phyloP scores from a whole-genome alignment of 371 early-diverging fungal species.

The Cokeromyces recurvatus region DNA sequence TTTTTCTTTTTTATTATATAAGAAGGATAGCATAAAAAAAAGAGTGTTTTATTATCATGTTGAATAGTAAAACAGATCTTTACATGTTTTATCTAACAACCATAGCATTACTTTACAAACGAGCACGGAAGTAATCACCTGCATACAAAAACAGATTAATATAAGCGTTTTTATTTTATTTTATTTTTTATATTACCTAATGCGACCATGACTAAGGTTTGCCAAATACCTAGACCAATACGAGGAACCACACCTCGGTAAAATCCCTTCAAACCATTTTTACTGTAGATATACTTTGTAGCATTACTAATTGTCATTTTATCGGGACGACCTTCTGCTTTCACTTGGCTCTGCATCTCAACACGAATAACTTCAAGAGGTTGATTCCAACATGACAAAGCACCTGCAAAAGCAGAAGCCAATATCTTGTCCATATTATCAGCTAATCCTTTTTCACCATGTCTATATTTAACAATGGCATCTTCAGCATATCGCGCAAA shows the following conservation, averaged over 20 bases:
- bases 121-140: too few species aligned
- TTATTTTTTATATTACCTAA: too few species aligned
- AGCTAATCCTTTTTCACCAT: constrained; percentile 29
- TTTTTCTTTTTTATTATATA: too few species aligned
- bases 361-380: constrained; percentile 96
- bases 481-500: constrained; percentile 81
- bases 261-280: constrained; percentile 86
- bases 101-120: too few species aligned
- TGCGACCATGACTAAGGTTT: constrained; percentile 6
- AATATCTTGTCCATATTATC: constrained; percentile 57
- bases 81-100: too few species aligned
- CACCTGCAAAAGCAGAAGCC: constrained; percentile 86
- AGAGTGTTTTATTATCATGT: too few species aligned
- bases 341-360: constrained; percentile 93
- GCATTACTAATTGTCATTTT: constrained; percentile 81
- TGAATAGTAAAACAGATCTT: too few species aligned
- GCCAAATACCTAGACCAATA: constrained; percentile 86
- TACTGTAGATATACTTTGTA: constrained; percentile 87
- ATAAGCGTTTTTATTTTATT: too few species aligned
- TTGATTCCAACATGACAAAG: constrained; percentile 93
- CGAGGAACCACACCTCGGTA: constrained; percentile 91
- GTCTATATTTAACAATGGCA: constrained; percentile 51
- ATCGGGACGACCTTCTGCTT: constrained; percentile 77
- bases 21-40: too few species aligned
- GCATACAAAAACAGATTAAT: too few species aligned